Conservation (phyloP, 2,329 filamentous ascomycete genomes). For the Colletotrichum sp. region DNA sequence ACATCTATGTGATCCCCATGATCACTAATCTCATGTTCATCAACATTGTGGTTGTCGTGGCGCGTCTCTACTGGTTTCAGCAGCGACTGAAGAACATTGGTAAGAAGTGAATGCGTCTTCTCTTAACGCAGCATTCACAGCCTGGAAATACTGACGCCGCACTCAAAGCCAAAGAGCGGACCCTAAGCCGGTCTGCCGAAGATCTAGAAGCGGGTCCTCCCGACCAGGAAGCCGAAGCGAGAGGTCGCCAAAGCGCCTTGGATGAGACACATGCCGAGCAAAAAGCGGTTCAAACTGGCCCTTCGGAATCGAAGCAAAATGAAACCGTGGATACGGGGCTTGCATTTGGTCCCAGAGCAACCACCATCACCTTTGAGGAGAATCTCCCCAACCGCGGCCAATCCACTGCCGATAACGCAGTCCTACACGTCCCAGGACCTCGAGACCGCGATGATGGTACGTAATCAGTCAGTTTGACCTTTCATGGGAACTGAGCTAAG, state of each 20-base stretch:
- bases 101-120: conserved; percentile 4
- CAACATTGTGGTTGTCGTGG: conserved; percentile 53
- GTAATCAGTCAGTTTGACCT: neutral
- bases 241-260: neutral
- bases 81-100: conserved; percentile 46
- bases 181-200: neutral
- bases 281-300: neutral
- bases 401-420: neutral
- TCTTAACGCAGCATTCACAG: neutral
- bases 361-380: neutral
- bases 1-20: conserved; percentile 54
- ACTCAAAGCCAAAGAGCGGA: neutral
- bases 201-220: neutral
- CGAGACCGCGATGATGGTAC: conserved; percentile 34
- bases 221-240: neutral
- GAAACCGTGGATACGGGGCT: too few relatives aligned
- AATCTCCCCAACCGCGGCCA: neutral
- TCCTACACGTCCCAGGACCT: conserved; percentile 35
- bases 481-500: neutral
- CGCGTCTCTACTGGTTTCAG: conserved; percentile 54
- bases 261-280: neutral
- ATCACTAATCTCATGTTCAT: conserved; percentile 54
- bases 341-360: neutral
- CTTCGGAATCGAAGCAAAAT: neutral
- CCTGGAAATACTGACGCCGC: neutral